A percentile compares a stretch with the other conserved stretches of the same genome.
phyloP scores from a whole-genome alignment of 176 grass and related monocot species.

The Lolium multiflorum region DNA sequence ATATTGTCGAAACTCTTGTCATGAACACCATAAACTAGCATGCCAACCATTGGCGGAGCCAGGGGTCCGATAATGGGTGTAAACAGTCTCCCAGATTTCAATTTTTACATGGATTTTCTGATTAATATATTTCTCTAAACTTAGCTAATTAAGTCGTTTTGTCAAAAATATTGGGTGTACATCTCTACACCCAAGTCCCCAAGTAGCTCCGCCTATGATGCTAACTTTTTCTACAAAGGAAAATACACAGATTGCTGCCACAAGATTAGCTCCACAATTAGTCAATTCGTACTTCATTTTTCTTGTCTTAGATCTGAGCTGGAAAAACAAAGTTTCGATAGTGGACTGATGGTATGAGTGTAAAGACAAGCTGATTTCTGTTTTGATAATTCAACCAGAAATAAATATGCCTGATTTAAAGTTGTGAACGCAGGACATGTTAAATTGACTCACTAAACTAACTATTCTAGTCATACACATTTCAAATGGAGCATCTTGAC shows the following conservation, averaged over 20 bases:
- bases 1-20: background rate
- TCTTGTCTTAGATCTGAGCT: background rate
- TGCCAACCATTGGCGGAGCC: background rate
- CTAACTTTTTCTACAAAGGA: background rate
- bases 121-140: too few relatives aligned
- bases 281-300: slow-evolving; percentile 1
- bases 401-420: background rate
- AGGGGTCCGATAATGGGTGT: too few relatives aligned
- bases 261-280: background rate
- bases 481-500: background rate
- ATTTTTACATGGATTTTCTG: too few relatives aligned
- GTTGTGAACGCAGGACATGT: background rate
- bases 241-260: background rate
- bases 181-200: too few relatives aligned
- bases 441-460: background rate
- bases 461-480: background rate
- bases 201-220: background rate
- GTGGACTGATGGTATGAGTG: background rate
- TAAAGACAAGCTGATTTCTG: background rate
- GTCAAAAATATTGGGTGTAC: too few relatives aligned
- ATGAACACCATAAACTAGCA: background rate
- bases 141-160: too few relatives aligned
- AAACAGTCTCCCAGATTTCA: too few relatives aligned
- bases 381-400: background rate
- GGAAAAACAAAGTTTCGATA: background rate